These are phyloP conservation scores for Litchi chinensis DNA, from an alignment of 345 rosid species.

Conservation along the genomic window DNA sequence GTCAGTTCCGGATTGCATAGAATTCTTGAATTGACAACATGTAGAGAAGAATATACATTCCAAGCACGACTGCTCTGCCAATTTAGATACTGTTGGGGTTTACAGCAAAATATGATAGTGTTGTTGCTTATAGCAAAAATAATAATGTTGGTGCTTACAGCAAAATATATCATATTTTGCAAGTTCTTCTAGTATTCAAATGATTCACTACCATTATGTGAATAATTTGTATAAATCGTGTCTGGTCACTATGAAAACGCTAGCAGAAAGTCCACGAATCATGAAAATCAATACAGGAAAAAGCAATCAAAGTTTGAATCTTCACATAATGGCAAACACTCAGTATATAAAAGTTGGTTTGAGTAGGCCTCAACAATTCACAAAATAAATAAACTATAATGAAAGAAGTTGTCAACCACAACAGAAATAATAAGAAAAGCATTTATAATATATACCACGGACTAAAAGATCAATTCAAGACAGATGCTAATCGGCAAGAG, in stretches of 20 bases:
- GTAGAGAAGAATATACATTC: neutral
- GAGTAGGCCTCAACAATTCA: too few species aligned
- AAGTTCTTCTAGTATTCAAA: neutral
- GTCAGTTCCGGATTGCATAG: constrained; percentile 1
- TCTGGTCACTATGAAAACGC: neutral
- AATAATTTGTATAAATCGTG: too few species aligned
- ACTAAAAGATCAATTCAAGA: neutral
- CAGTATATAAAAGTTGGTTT: neutral
- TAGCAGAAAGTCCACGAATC: neutral
- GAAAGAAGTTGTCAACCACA: neutral
- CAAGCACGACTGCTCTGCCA: neutral
- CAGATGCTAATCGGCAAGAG: neutral
- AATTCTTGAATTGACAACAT: neutral
- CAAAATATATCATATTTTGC: neutral
- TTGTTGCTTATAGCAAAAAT: too few species aligned
- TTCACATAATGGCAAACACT: neutral
- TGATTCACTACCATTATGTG: neutral
- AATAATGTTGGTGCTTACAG: neutral
- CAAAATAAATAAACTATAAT: too few species aligned
- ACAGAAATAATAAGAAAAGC: neutral
- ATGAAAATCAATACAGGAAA: neutral
- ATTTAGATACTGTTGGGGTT: neutral
- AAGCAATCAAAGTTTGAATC: too few species aligned
- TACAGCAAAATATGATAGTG: too few species aligned
- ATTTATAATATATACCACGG: neutral